These are phyloP conservation scores for Taxillus chinensis DNA, from an alignment of 164 flowering plant genomes.

Conservation along the genomic window DNA sequence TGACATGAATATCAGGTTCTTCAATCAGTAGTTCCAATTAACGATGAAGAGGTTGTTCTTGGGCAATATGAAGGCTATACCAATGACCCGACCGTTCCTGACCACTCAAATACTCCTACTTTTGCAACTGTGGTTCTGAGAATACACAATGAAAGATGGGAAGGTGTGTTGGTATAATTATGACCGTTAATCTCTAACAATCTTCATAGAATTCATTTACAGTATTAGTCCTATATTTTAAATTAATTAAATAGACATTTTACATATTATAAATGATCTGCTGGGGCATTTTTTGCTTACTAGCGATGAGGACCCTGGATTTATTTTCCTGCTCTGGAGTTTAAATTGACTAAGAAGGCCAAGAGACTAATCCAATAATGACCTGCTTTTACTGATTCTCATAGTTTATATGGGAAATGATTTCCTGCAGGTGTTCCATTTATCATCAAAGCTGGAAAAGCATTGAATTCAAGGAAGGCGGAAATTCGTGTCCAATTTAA, in stretches of 20 bases:
- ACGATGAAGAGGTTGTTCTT: conserved; percentile 81
- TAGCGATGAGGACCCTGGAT: no score
- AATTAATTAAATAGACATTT: no score
- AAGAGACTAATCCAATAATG: not conserved
- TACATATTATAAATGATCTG: no score
- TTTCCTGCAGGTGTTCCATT: conserved; percentile 80
- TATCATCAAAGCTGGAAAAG: conserved; percentile 90
- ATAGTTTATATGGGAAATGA: not conserved
- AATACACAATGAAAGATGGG: conserved; percentile 99
- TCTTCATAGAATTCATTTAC: not conserved
- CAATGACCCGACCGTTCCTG: conserved; percentile 85
- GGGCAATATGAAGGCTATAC: conserved; percentile 93
- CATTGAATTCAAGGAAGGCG: conserved; percentile 87
- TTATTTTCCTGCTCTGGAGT: no score
- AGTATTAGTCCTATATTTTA: not conserved
- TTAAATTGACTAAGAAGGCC: no score
- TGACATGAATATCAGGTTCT: conserved; percentile 42
- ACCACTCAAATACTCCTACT: conserved; percentile 86
- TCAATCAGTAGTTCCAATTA: conserved; percentile 74
- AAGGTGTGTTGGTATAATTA: conserved; percentile 39
- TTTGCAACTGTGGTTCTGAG: conserved; percentile 74
- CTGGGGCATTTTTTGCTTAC: no score
- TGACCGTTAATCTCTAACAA: not conserved
- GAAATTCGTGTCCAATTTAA: conserved; percentile 94
- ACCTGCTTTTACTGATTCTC: not conserved